These are phyloP conservation scores for Castanea mollissima DNA, from an alignment of 306 rosid species.

Conservation along the genomic window DNA sequence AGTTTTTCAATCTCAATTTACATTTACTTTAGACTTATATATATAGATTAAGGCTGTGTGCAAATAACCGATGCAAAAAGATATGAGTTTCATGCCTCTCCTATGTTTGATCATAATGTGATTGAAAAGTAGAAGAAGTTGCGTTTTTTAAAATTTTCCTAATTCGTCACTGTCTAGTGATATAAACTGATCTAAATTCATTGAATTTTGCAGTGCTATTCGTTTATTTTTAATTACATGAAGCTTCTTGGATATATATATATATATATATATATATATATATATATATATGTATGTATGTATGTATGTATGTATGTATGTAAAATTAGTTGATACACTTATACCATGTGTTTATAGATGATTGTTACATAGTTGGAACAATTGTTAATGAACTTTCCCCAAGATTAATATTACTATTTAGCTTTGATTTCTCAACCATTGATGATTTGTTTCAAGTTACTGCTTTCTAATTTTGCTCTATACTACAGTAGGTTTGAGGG, in stretches of 20 bases:
- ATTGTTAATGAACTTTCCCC: slow-evolving; percentile 1
- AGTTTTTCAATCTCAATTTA: neutral
- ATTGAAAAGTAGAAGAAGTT: neutral
- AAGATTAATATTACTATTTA: neutral
- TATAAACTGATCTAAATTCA: neutral
- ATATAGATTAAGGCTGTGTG: neutral
- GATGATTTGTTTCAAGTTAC: slow-evolving; percentile 8
- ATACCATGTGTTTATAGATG: neutral
- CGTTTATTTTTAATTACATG: no score
- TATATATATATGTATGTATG: no score
- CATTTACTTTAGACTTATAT: no score
- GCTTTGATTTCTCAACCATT: slow-evolving; percentile 16
- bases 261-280: no score
- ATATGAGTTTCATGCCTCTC: neutral
- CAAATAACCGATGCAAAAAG: neutral
- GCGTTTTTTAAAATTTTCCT: neutral
- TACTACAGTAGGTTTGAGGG: slow-evolving; percentile 30
- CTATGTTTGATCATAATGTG: neutral
- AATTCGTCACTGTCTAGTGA: neutral
- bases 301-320: no score
- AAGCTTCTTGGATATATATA: no score
- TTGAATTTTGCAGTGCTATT: no score
- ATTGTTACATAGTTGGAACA: neutral
- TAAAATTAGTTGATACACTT: no score
- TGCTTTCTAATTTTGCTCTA: slow-evolving; percentile 11